These are phyloP conservation scores for Phytophthora crassamura DNA, from an alignment of 352 stramenopile species.

Conservation along the genomic window DNA sequence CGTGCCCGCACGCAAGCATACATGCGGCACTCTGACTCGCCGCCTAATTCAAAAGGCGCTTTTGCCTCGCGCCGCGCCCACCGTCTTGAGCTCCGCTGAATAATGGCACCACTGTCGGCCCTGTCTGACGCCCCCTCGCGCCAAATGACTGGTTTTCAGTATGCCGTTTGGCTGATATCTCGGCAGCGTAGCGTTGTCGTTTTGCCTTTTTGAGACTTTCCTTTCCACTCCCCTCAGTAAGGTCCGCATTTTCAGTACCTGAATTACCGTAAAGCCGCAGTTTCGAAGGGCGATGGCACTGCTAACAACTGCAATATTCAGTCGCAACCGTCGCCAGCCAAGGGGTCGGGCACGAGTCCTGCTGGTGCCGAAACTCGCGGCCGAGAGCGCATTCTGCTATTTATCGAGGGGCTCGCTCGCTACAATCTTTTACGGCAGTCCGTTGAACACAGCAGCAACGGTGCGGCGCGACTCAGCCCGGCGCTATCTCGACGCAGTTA, in stretches of 20 bases:
- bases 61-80: too few relatives aligned
- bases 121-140: conserved; percentile 23
- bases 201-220: conserved; percentile 9
- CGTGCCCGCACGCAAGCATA: conserved; percentile 19
- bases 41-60: not conserved
- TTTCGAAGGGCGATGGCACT: conserved; percentile 2
- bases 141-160: conserved; percentile 17
- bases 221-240: conserved; percentile 10
- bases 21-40: conserved; percentile 12
- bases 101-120: conserved; percentile 11
- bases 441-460: not conserved
- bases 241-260: conserved; percentile 1
- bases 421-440: not conserved
- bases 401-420: not conserved
- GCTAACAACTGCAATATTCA: conserved; percentile 27
- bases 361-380: conserved; percentile 26
- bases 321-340: conserved; percentile 10
- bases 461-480: not conserved
- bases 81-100: too few relatives aligned
- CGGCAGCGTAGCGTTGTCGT: conserved; percentile 18
- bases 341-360: conserved; percentile 28
- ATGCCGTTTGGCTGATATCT: conserved; percentile 26
- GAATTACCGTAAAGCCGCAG: not conserved
- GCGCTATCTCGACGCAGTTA: not conserved
- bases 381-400: conserved; percentile 22